These are phyloP conservation scores for Batrachochytrium dendrobatidis DNA, from an alignment of 371 early-diverging fungal genomes.

Conservation along the genomic window DNA sequence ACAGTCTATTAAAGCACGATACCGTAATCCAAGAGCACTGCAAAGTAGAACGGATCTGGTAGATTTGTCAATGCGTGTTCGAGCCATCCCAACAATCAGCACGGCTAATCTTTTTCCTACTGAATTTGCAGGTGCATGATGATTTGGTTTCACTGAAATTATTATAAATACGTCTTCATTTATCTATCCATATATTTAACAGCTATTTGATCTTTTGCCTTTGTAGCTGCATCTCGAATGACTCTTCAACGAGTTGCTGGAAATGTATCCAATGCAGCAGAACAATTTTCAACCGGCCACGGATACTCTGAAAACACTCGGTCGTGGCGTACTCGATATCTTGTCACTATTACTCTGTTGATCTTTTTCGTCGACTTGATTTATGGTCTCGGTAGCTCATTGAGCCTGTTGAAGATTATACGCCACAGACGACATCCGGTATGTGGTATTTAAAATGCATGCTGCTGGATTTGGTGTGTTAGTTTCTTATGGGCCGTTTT, in stretches of 20 bases:
- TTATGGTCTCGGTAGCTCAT: too few relatives aligned
- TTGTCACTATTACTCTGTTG: neutral
- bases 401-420: too few relatives aligned
- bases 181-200: too few relatives aligned
- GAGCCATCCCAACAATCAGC: constrained; percentile 3
- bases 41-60: constrained; percentile 16
- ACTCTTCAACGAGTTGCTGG: neutral
- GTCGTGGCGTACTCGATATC: constrained; percentile 1
- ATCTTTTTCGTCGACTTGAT: neutral
- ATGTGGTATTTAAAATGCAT: too few relatives aligned
- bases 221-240: too few relatives aligned
- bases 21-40: constrained; percentile 25
- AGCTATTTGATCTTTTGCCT: too few relatives aligned
- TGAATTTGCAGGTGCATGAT: constrained; percentile 7
- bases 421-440: too few relatives aligned
- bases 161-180: too few relatives aligned
- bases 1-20: constrained; percentile 24
- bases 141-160: too few relatives aligned
- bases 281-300: neutral
- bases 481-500: too few relatives aligned
- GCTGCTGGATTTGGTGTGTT: too few relatives aligned
- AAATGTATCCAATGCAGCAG: neutral
- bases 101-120: constrained; percentile 15
- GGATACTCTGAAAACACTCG: neutral
- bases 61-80: constrained; percentile 13